Evolutionary conservation across 306 rosid species (phyloP), one percentile per base, ranked within the genome.

Genomic region (Quercus aquifolioides): DNA sequence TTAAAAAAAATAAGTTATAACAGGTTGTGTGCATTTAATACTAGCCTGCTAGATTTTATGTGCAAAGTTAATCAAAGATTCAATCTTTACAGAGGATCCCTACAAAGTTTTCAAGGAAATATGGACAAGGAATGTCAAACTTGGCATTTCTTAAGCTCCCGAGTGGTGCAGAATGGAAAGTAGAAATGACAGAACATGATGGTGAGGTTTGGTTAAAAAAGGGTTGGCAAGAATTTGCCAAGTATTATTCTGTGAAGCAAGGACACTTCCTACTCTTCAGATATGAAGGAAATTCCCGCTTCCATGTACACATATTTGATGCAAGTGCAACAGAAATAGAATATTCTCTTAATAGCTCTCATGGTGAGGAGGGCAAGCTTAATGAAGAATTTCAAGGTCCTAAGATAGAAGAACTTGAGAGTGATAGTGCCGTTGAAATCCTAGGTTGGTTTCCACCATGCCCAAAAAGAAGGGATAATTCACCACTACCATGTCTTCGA

Each of bases 221-320:
- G 8, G 67, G 67, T 4, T 80, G 89, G 89, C 55, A 14, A 28
- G 59, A 71, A 2, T 86, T 86, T 55, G 35, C 26, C 0, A 3
- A 21, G 6, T 68, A 68, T 33, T 62, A 69, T 43, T 74, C 76
- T 5, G 2, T 86, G 4, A 33, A 5, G 14, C 5, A 1, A 2
- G 81, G 84, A 3, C 30, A 69, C 56, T 21, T 74, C 0, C 19
- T 86, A 1, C 25, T 19, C 19, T 82, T 83, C 11, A 59, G 73
- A 73, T 77, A 80, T 21, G 69, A 69, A 38, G 85, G 76, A 54
- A 69, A 83, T 5, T 83, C 80, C 38, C 8, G 38, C 11, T 86
- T 86, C 8, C 43, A 15, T n/a, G 79, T 84, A 43, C 5, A 46
- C 49, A 75, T 86, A 28, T 80, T 79, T 60, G 89, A 86, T 17